Percentiles rank a stretch among this genome's conserved stretches.
These are phyloP conservation scores for Dendrocalamus sinicus DNA, from an alignment of 176 grass and related monocot species.

Conservation along the genomic window DNA sequence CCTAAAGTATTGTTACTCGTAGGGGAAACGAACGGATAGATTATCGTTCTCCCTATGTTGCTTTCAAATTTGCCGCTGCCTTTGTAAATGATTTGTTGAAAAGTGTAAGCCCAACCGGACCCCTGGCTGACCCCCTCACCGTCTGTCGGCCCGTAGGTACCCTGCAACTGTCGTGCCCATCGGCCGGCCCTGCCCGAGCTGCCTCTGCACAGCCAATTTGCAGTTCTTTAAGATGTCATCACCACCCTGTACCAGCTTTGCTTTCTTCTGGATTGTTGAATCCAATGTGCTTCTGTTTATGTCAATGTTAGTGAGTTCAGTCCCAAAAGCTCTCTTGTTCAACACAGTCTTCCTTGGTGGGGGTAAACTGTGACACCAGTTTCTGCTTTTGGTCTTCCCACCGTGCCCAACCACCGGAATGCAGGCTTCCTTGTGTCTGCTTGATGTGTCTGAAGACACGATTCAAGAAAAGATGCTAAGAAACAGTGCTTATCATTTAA, in stretches of 20 bases:
- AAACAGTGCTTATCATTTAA: not conserved
- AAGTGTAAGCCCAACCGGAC: too few relatives aligned
- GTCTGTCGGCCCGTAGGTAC: too few relatives aligned
- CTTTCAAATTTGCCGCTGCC: slow-evolving; percentile 5
- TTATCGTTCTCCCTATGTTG: not conserved
- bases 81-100: slow-evolving; percentile 30
- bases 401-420: slow-evolving; percentile 75
- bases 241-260: slow-evolving; percentile 28
- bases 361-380: slow-evolving; percentile 45
- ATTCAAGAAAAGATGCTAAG: slow-evolving; percentile 33
- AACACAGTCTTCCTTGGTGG: slow-evolving; percentile 29
- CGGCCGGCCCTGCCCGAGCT: not conserved
- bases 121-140: too few relatives aligned
- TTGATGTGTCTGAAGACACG: slow-evolving; percentile 64
- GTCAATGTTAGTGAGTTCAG: slow-evolving; percentile 73
- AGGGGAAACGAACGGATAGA: too few relatives aligned
- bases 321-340: slow-evolving; percentile 84
- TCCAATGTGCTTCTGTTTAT: slow-evolving; percentile 52
- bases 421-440: slow-evolving; percentile 72
- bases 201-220: slow-evolving; percentile 51
- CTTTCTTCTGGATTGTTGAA: slow-evolving; percentile 57
- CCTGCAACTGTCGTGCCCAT: too few relatives aligned
- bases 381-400: slow-evolving; percentile 40
- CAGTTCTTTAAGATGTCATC: slow-evolving; percentile 8
- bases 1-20: too few relatives aligned